Conservation (phyloP, 805 yeast species). For the Scheffersomyces amazonensis region DNA sequence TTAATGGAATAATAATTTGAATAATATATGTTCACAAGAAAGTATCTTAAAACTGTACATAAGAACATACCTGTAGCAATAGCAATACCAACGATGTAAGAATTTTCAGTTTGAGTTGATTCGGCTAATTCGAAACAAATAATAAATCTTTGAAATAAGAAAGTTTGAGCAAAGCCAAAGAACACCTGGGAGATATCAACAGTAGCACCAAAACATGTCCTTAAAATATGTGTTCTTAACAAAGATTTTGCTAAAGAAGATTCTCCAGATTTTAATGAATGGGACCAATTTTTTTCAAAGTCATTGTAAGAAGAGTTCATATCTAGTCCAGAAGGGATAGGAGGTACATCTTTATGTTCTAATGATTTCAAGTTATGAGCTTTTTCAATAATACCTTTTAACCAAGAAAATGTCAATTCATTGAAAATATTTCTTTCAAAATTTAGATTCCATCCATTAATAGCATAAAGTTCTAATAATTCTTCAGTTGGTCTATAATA, state of each 20-base stretch:
- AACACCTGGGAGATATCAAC: slow-evolving; percentile 17
- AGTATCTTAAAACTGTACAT: slow-evolving; percentile 17
- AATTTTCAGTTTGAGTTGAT: slow-evolving; percentile 35
- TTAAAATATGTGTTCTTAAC: too few relatives aligned
- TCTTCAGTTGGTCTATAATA: slow-evolving; percentile 13
- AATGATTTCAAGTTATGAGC: slow-evolving; percentile 1
- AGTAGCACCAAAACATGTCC: slow-evolving; percentile 15
- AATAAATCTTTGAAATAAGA: slow-evolving; percentile 64
- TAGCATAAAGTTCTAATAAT: slow-evolving; percentile 6
- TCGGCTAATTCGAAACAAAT: slow-evolving; percentile 45
- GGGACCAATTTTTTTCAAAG: slow-evolving; percentile 22
- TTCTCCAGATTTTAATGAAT: too few relatives aligned
- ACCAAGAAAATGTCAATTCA: slow-evolving; percentile 21
- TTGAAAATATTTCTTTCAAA: slow-evolving; percentile 18
- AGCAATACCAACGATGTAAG: slow-evolving; percentile 21
- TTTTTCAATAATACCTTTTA: slow-evolving; percentile 4
- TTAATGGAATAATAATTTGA: slow-evolving; percentile 10
- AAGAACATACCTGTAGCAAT: slow-evolving; percentile 22
- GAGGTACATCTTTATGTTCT: slow-evolving; percentile 59
- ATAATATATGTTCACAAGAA: slow-evolving; percentile 18
- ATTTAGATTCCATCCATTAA: slow-evolving; percentile 25
- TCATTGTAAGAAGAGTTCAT: slow-evolving; percentile 12
- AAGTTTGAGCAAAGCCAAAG: slow-evolving; percentile 71
- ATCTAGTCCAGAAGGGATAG: slow-evolving; percentile 16
- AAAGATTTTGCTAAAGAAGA: too few relatives aligned